A percentile compares a stretch with the other conserved stretches of the same genome.
These are phyloP conservation scores for Elsinoe ampelina DNA, from an alignment of 2,329 filamentous ascomycete genomes.

Conservation along the genomic window DNA sequence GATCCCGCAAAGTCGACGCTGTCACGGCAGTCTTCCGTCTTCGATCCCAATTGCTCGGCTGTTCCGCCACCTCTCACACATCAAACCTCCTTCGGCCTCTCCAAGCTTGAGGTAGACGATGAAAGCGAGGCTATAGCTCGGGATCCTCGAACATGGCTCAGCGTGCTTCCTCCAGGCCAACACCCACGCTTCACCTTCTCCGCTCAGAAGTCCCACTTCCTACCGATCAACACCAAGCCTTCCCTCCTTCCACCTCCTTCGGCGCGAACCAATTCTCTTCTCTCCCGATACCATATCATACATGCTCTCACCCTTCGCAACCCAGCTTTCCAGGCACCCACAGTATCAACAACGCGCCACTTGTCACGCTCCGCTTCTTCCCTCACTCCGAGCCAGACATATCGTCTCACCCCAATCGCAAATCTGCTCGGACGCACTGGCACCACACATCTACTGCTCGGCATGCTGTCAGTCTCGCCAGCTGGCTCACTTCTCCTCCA, in stretches of 20 bases:
- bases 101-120: constrained; percentile 42
- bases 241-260: constrained; percentile 58
- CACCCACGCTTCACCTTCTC: constrained; percentile 76
- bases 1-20: constrained; percentile 44
- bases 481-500: constrained; percentile 74
- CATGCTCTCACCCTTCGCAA: constrained; percentile 88
- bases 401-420: constrained; percentile 81
- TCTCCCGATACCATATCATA: constrained; percentile 84
- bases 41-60: constrained; percentile 21
- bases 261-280: constrained; percentile 77
- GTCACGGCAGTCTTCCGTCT: constrained; percentile 54
- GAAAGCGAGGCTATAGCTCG: constrained; percentile 52
- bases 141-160: constrained; percentile 75
- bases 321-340: constrained; percentile 79
- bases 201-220: constrained; percentile 78
- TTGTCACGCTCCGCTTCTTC: constrained; percentile 51
- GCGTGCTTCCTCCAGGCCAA: constrained; percentile 71
- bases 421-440: constrained; percentile 70
- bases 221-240: constrained; percentile 44
- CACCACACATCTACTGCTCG: constrained; percentile 75
- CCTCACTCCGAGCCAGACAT: constrained; percentile 51
- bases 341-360: constrained; percentile 51
- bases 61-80: constrained; percentile 12
- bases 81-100: constrained; percentile 50
- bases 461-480: constrained; percentile 70